Evolutionary conservation across 2,329 filamentous ascomycete species (phyloP), one percentile per base, ranked within the genome.

Genomic region (Pyrenophora teres): DNA sequence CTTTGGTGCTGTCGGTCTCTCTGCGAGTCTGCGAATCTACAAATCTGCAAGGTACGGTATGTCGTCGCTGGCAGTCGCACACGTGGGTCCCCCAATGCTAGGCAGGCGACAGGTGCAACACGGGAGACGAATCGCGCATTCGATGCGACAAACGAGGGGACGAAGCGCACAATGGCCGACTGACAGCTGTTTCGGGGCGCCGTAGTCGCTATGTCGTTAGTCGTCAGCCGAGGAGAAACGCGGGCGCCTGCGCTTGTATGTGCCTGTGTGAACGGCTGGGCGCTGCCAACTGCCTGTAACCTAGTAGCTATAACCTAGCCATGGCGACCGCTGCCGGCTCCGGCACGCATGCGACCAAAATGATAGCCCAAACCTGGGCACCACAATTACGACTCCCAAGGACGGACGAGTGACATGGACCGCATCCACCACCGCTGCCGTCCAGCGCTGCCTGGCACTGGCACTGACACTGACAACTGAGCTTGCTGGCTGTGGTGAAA

Each of bases 101-200:
- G 48, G 33, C 40, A 42, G 48, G 33, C 40, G 53, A 40, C 54
- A 33, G 44, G 36, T 46, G 50, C 44, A 40, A 47, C 44, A 46
- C 40, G 15, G 37, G 23, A 27, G 27, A 40, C 45, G 30, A 33
- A 40, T 35, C 41, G 39, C 31, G 44, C 40, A 40, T 42, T 40
- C 27, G 45, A 50, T 48, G 56, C 33, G 44, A 40, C 18, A 41
- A 40, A 35, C 18, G 18, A 31, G 44, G 31, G 39, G 25, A 27
- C 35, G 32, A 46, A 30, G 25, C 10, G 27, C 4, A 30, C 27
- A 30, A 13, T 30, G 27, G 50, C 45, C 15, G n/a, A 30, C 23
- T 25, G 40, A 23, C 35, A 44, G 31, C 27, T 30, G 27, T 30
- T 31, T 15, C 41, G 33, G 41, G 23, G 27, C 21, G 27, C 19